Conservation (phyloP, 805 yeast species). For the Tetrapisispora fleetii region DNA sequence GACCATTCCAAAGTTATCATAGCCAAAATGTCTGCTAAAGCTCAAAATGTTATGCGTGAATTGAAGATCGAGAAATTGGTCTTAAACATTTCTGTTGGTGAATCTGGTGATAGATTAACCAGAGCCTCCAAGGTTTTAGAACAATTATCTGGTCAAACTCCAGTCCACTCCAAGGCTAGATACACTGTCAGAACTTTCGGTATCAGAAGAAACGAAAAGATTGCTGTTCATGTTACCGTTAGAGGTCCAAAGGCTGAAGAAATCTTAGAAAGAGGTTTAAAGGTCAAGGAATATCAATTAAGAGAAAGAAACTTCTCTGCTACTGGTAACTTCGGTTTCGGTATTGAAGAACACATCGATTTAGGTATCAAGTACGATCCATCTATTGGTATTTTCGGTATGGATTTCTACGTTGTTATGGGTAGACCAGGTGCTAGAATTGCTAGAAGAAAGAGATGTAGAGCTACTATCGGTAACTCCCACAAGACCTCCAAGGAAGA, state of each 20-base stretch:
- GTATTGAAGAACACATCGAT: constrained; percentile 98
- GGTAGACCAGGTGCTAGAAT: constrained; percentile 99
- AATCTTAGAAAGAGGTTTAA: constrained; percentile 98
- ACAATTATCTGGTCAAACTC: constrained; percentile 99
- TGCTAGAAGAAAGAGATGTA: constrained; percentile 96
- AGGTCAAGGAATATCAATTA: constrained; percentile 99
- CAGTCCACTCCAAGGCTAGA: constrained; percentile 99
- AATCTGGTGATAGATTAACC: constrained; percentile 99
- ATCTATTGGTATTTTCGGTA: constrained; percentile 99
- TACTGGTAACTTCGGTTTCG: constrained; percentile 99
- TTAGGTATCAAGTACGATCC: constrained; percentile 99
- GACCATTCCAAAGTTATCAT: constrained; percentile 7
- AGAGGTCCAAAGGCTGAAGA: constrained; percentile 99
- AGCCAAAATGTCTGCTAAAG: constrained; percentile 39
- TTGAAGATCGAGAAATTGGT: constrained; percentile 98
- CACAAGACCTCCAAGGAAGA: constrained; percentile 92
- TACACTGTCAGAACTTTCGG: constrained; percentile 99
- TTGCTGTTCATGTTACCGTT: constrained; percentile 97
- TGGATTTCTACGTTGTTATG: constrained; percentile 98
- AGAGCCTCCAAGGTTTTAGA: constrained; percentile 99
- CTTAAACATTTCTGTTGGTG: constrained; percentile 99
- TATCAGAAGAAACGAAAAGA: constrained; percentile 99
- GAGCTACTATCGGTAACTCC: constrained; percentile 77
- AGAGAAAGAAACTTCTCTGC: constrained; percentile 89
- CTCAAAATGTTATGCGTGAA: constrained; percentile 97